Evolutionary conservation across 306 rosid genomes (phyloP), one percentile per base, ranked within the genome.

Genomic region (Quercus dentata): DNA sequence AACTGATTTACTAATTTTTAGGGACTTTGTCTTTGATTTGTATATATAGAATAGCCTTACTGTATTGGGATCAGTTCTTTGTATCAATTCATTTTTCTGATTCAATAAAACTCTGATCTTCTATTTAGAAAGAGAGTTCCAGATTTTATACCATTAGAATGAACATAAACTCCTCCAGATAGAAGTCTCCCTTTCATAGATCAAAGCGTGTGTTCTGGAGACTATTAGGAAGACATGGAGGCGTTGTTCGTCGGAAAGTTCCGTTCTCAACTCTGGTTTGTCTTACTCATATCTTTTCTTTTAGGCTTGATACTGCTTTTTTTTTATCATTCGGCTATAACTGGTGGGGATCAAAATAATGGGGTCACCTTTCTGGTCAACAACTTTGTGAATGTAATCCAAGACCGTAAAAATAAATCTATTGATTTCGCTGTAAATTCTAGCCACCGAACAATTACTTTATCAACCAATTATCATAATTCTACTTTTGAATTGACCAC

Each of bases 181-280:
- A 38, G 46, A 6, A 38, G 46, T 6, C 46, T 38, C 2, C 46
- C 46, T 38, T 38, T 7, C 5, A 3, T 27, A 25, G 44, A 13
- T 13, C 3, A 15, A 5, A 63, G 41, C 41, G 2, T 63, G 20
- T 13, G n/a, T 28, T 9, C 17, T 38, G 44, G 44, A 63, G 10
- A 17, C 13, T 27, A 27, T 28, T 20, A 28, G 74, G 71, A 72
- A 54, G 81, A 44, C 35, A 85, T 75, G 87, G 74, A 78, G 23
- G 81, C 56, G 68, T 7, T 57, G 17, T 28, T 44, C 0, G 71
- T 71, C 65, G 51, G 19, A 69, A 88, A 78, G 71, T 63, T 51
- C 84, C 80, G 6, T 33, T 76, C 59, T 63, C 83, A 67, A 56
- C 33, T 86, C 69, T 77, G 91, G 90, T 89, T 83, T 76, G 86